Base-by-base conservation (phyloP, 306 rosid genomes). In the Cotoneaster glaucophyllus region DNA sequence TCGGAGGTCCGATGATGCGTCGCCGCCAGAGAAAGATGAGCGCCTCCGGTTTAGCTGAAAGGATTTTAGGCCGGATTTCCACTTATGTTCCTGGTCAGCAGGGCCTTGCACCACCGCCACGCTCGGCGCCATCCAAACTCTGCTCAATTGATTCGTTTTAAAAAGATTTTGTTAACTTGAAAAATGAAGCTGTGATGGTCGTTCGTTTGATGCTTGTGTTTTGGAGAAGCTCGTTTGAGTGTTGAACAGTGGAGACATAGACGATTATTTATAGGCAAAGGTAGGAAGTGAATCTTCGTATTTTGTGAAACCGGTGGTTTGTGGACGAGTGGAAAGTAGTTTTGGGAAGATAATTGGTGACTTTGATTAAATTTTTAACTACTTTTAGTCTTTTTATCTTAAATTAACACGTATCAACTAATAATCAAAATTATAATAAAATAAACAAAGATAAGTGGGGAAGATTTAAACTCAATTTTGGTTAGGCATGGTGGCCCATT, bases 121-220 rank as follows among this genome's bases (percentile, higher is more conserved):
- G 53, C 93, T 88, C 19, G 92, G 91, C 52, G 92, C 97, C 90
- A 90, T 83, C 87, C 93, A 87, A 21, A 87, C 83, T 61, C 90
- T 68, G 85, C 78, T 81, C 31, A 95, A 54, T 67, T 83, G 86
- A 81, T 87, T 86, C 97, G 90, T 92, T 15, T 8, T 29, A 6
- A 8, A 61, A 48, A 5, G 8, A 2, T 4, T 9, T 31, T 12
- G 7, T 64, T 4, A 3, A 64, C 22, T 31, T 64, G 41, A 21
- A 18, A 63, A 63, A 17, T 29, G 43, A 15, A 29, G 34, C 10
- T 64, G 6, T 4, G 31, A 25, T 3, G 17, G 13, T 13, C 19
- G 37, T 7, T 11, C 0, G 26, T 21, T 61, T 61, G n/a, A 8
- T 5, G 32, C 2, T 61, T 11, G 66, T 2, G 9, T 3, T 29